Evolutionary conservation across 164 flowering plant species (phyloP), one percentile per base, ranked within the genome.

Genomic region (Sextonia rubra): DNA sequence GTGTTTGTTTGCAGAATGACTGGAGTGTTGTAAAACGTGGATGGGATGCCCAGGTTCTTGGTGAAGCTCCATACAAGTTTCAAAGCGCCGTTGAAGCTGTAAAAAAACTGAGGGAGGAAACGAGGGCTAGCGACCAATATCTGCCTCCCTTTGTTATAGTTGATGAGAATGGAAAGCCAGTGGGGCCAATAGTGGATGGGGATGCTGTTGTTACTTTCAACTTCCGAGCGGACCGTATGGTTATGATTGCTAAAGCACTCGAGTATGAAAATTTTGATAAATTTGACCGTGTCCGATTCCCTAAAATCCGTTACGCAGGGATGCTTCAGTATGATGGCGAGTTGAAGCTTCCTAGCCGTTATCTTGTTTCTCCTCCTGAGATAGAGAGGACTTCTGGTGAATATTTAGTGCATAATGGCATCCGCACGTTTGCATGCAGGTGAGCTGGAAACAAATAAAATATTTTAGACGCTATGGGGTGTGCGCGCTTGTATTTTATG

Each of bases 261-360:
- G 98, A 95, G 66, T 91, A 90, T 75, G 93, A 85, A 64, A 79
- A 95, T 71, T 93, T 95, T 72, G 92, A 95, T 79, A 83, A 84
- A 76, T 93, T 95, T 82, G 99, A 95, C 52, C 83, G 99, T 61
- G 97, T 95, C 60, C 83, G 98, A 24, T 76, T 85, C 75, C 99
- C 99, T 66, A 95, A 95, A 76, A 95, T 95, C 37, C 94, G 78
- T 27, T 95, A 93, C 76, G 97, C 98, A 72, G 99, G 99, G 37
- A 95, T 95, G 99, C 94, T 95, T 75, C 92, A 95, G 70, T 95
- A 95, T 78, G 99, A 95, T 83, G 99, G 99, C 1, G 99, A 93
- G 77, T 80, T 95, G 85, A 86, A 86, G 84, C 96, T 95, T 73
- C 99, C 99, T 24, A 88, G 70, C 58, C 78, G 76, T 11, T 91